A percentile compares a stretch with the other conserved stretches of the same genome.
phyloP scores from a whole-genome alignment of 176 grass and related monocot genomes.

The Tuctoria greenei region DNA sequence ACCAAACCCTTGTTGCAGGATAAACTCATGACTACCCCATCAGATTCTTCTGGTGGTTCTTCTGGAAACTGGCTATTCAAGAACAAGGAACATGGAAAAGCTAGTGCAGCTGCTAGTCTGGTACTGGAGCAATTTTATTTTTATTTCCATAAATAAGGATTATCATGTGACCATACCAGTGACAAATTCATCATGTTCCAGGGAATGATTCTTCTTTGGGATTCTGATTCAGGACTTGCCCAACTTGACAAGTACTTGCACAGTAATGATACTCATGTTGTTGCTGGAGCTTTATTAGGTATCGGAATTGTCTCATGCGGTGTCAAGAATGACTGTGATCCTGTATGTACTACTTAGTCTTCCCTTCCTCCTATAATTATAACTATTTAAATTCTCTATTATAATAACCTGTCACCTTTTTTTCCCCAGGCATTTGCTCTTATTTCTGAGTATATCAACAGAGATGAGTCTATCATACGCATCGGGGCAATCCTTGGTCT shows the following conservation, averaged over 20 bases:
- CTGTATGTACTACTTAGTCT: constrained; percentile 36
- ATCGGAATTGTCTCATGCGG: constrained; percentile 71
- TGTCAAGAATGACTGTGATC: constrained; percentile 76
- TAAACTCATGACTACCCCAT: constrained; percentile 62
- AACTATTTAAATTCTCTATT: neutral
- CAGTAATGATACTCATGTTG: constrained; percentile 71
- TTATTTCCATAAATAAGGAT: neutral
- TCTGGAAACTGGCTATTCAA: constrained; percentile 74
- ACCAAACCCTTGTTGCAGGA: constrained; percentile 47
- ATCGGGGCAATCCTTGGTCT: constrained; percentile 76
- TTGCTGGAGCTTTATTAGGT: constrained; percentile 69
- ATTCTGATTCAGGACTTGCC: constrained; percentile 62
- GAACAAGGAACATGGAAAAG: constrained; percentile 71
- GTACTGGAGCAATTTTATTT: constrained; percentile 33
- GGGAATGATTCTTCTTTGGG: constrained; percentile 77
- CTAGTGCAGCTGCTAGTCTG: constrained; percentile 74
- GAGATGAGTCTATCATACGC: constrained; percentile 56
- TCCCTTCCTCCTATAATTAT: neutral
- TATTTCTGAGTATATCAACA: constrained; percentile 63
- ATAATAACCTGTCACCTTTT: neutral
- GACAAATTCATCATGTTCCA: constrained; percentile 16
- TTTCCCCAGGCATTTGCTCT: constrained; percentile 65
- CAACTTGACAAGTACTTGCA: constrained; percentile 75
- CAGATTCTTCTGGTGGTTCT: constrained; percentile 57
- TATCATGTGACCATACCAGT: constrained; percentile 12